Evolutionary conservation across 2,329 filamentous ascomycete genomes (phyloP), one percentile per base, ranked within the genome.

Genomic region (Neurospora crassa): DNA sequence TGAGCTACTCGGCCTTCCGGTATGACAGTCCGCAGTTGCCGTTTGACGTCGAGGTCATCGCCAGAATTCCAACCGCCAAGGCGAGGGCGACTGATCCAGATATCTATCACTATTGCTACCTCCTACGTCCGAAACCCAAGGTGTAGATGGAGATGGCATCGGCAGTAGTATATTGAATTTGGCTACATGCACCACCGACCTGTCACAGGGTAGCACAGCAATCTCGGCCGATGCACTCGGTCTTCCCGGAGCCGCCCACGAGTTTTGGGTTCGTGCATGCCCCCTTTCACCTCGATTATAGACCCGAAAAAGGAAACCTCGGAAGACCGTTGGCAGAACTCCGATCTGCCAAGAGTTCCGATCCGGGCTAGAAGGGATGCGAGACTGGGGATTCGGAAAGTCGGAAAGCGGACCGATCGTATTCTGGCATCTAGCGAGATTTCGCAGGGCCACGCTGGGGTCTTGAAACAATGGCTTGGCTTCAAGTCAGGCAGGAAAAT

Each of bases 21-120:
- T 86, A 85, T 70, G 76, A 80, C 5, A 37, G n/a, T 29, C 37
- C 81, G 7, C 76, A 78, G 2, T 67, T 84, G 53, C 81, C 82
- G 0, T 84, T 86, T 68, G 73, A 81, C 3, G 81, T 83, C 6
- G 75, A 82, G 41, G 79, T 84, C 0, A 73, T 86, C 10, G 79
- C 76, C n/a, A 82, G 79, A 75, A 77, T 86, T 1, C 81, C 79
- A 1, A 83, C 81, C 5, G 78, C 79, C 0, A 86, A 85, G 72
- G 53, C 77, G 4, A 80, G 75, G 37, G 75, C 76, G n/a, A 79
- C 73, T 3, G 84, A 86, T 73, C 84, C 85, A 11, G 83, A 85
- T 20, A 76, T 86, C 3, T 85, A 77, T 69, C 76, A 85, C 72
- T 82, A 80, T 75, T 85, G 83, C 69, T 86, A 85, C 74, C 75